These are phyloP conservation scores for Coemansia sp. DNA, from an alignment of 192 early-diverging fungal species.

Conservation along the genomic window DNA sequence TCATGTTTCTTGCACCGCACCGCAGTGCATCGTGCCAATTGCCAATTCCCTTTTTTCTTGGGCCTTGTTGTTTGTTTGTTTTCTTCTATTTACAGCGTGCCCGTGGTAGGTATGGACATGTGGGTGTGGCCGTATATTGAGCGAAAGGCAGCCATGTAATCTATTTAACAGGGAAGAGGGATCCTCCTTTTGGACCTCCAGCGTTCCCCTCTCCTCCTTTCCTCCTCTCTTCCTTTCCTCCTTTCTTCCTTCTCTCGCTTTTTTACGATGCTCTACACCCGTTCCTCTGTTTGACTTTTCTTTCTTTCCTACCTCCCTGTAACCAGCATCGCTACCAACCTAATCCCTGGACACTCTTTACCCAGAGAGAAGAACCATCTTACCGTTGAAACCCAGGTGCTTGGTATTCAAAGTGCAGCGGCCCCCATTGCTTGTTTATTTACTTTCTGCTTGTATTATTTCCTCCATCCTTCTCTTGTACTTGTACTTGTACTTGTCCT, in stretches of 20 bases:
- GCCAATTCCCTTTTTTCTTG: not conserved
- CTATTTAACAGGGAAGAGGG: constrained; percentile 1
- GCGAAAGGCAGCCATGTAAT: not conserved
- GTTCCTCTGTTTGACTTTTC: not conserved
- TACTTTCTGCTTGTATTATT: not conserved
- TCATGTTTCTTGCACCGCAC: constrained; percentile 7
- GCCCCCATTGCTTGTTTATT: not conserved
- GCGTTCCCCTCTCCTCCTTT: not conserved
- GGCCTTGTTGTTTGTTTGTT: not conserved
- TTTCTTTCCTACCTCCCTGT: not conserved
- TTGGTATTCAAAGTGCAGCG: not conserved
- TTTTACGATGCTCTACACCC: not conserved
- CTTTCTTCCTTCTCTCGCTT: not conserved
- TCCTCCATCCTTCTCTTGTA: not conserved
- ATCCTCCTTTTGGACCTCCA: not conserved
- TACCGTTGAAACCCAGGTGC: not conserved
- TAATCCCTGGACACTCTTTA: not conserved
- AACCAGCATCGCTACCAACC: not conserved
- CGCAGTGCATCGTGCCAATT: not conserved
- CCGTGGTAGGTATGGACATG: constrained; percentile 8
- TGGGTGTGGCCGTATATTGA: not conserved
- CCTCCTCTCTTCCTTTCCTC: not conserved
- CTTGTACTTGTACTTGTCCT: not conserved
- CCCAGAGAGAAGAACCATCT: not conserved
- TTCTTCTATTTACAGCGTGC: constrained; percentile 2